A percentile compares a stretch with the other conserved stretches of the same genome.
Conservation (phyloP, 805 yeast genomes). For the Tetrapisispora iriomotensis region DNA sequence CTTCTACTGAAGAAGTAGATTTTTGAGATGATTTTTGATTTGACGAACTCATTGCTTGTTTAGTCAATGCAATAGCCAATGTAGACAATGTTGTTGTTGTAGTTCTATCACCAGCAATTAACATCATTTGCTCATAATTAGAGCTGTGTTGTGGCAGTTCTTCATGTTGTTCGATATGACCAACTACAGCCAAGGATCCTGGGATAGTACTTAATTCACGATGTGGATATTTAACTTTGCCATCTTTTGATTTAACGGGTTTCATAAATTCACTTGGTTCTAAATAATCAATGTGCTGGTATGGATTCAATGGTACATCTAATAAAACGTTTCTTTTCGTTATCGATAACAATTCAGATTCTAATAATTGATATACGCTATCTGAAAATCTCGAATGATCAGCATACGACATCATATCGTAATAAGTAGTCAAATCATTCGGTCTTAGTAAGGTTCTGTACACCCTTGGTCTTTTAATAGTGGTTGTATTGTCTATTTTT, state of each 20-base stretch:
- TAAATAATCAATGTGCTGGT: slow-evolving; percentile 33
- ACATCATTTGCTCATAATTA: slow-evolving; percentile 87
- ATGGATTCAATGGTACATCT: slow-evolving; percentile 65
- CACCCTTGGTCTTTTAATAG: slow-evolving; percentile 48
- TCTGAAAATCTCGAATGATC: slow-evolving; percentile 78
- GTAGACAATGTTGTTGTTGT: slow-evolving; percentile 33
- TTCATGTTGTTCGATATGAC: slow-evolving; percentile 48
- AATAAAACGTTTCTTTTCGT: slow-evolving; percentile 72
- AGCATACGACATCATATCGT: slow-evolving; percentile 75
- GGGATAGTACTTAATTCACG: slow-evolving; percentile 33
- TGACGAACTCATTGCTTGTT: slow-evolving; percentile 14
- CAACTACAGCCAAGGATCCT: slow-evolving; percentile 33
- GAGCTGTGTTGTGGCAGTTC: slow-evolving; percentile 66
- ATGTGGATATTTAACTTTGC: slow-evolving; percentile 27
- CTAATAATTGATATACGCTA: slow-evolving; percentile 67
- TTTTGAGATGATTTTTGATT: background rate
- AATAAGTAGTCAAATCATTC: slow-evolving; percentile 69
- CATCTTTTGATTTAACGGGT: slow-evolving; percentile 36
- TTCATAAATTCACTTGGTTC: slow-evolving; percentile 26
- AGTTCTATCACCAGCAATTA: slow-evolving; percentile 44
- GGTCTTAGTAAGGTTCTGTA: slow-evolving; percentile 74
- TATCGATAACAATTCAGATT: slow-evolving; percentile 72
- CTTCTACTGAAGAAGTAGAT: background rate
- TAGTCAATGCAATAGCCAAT: slow-evolving; percentile 29
- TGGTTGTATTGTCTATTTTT: slow-evolving; percentile 5